Conservation (phyloP, 495 filamentous ascomycete species). For the Daldinia childiae region DNA sequence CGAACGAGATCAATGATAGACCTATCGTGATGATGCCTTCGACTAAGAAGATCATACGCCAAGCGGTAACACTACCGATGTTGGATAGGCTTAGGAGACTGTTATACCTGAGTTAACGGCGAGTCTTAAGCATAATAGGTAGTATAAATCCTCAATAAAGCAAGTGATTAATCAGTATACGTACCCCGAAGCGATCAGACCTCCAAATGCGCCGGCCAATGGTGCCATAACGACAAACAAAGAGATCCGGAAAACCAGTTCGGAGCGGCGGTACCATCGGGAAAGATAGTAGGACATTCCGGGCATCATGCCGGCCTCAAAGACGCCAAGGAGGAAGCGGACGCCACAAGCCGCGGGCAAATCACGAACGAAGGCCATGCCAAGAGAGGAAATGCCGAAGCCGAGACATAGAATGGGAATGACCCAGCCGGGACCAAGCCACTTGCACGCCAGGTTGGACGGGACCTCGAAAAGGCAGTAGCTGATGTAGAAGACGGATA, state of each 20-base stretch:
- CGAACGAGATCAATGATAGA: constrained; percentile 60
- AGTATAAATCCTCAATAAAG: no score
- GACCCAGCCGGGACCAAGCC: constrained; percentile 70
- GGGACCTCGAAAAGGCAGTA: constrained; percentile 76
- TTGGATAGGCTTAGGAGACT: constrained; percentile 61
- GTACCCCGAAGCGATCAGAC: constrained; percentile 69
- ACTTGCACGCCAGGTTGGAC: constrained; percentile 71
- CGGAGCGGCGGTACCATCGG: constrained; percentile 74
- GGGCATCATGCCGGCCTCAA: constrained; percentile 77
- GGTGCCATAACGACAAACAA: constrained; percentile 79
- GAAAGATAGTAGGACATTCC: constrained; percentile 78
- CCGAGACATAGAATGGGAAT: constrained; percentile 64
- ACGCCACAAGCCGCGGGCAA: constrained; percentile 54
- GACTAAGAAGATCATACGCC: constrained; percentile 75
- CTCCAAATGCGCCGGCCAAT: constrained; percentile 75
- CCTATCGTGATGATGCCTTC: constrained; percentile 71
- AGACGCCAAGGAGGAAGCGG: constrained; percentile 67
- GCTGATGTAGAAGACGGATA: constrained; percentile 72
- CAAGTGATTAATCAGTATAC: background rate
- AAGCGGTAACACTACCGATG: constrained; percentile 59
- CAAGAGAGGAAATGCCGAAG: constrained; percentile 54
- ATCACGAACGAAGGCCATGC: constrained; percentile 54
- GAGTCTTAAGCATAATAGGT: no score
- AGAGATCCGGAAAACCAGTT: constrained; percentile 73
- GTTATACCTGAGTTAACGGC: constrained; percentile 2